phyloP scores from a whole-genome alignment of 805 yeast species.

The Lipomyces kockii region DNA sequence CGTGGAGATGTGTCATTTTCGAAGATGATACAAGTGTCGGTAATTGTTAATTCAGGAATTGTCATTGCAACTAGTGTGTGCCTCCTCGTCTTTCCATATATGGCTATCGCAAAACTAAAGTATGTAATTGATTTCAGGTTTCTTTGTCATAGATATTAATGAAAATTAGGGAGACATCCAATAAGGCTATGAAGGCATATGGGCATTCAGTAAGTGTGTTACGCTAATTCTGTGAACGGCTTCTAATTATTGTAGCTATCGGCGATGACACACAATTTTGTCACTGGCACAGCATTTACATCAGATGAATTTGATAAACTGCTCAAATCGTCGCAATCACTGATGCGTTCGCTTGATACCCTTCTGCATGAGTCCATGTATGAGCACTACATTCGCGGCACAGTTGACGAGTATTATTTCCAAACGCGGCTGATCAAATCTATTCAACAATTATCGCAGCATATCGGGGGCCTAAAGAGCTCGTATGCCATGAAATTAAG shows the following conservation, averaged over 20 bases:
- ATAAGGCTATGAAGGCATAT: constrained; percentile 55
- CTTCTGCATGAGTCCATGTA: constrained; percentile 62
- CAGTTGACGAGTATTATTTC: constrained; percentile 56
- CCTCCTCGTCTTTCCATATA: constrained; percentile 63
- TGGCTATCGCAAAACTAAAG: constrained; percentile 57
- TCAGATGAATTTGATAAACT: constrained; percentile 30
- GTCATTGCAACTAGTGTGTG: constrained; percentile 62
- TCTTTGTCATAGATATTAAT: not conserved
- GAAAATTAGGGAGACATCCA: constrained; percentile 6
- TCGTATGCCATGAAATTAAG: constrained; percentile 59
- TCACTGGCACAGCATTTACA: constrained; percentile 25
- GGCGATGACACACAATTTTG: constrained; percentile 23
- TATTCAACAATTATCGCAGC: constrained; percentile 56
- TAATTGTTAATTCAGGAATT: constrained; percentile 68
- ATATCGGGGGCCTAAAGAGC: constrained; percentile 67
- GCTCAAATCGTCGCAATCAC: constrained; percentile 18
- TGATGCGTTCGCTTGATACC: constrained; percentile 43
- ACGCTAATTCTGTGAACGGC: constrained; percentile 26
- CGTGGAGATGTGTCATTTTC: constrained; percentile 60
- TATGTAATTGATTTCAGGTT: not conserved
- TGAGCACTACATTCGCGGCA: constrained; percentile 61
- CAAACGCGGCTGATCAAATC: constrained; percentile 56
- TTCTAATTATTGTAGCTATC: constrained; percentile 9
- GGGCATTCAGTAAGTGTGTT: constrained; percentile 46
- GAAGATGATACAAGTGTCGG: constrained; percentile 58